A percentile compares a stretch with the other conserved stretches of the same genome.
Conservation (phyloP, 1,284 basidiomycete genomes). For the Ganoderma multipileum region DNA sequence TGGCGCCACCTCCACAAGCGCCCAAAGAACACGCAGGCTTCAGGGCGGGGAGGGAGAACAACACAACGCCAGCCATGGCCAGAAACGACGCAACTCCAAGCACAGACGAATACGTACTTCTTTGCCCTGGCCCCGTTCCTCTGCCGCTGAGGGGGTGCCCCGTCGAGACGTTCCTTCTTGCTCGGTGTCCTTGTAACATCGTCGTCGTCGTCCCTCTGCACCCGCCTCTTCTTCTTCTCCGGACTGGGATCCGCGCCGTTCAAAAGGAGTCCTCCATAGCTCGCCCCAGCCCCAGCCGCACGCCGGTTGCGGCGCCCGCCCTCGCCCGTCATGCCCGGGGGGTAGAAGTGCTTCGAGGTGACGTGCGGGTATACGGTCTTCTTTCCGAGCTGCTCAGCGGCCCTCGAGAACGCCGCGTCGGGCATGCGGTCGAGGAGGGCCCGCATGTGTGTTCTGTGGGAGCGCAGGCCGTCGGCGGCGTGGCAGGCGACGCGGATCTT, state of each 20-base stretch:
- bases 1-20: conserved; percentile 2
- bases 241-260: conserved; percentile 51
- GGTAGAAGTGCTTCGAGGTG: conserved; percentile 67
- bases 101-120: conserved; percentile 53
- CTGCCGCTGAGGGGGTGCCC: conserved; percentile 50
- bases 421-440: conserved; percentile 72
- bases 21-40: neutral
- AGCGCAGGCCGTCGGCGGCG: conserved; percentile 89
- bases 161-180: conserved; percentile 48
- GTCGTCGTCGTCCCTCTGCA: conserved; percentile 63
- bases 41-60: neutral
- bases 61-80: neutral
- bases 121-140: conserved; percentile 60
- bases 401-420: conserved; percentile 48
- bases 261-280: conserved; percentile 33
- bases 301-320: conserved; percentile 59
- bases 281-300: conserved; percentile 39
- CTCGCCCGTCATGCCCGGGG: conserved; percentile 58
- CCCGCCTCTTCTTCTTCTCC: conserved; percentile 70
- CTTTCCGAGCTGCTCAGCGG: conserved; percentile 55
- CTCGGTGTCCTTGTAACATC: conserved; percentile 54
- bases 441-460: conserved; percentile 75
- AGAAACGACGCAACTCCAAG: neutral
- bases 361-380: conserved; percentile 79
- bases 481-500: conserved; percentile 97